A percentile compares a stretch with the other conserved stretches of the same genome.
Conservation (phyloP, 768 basidiomycete species). For the Astraeus odoratus region DNA sequence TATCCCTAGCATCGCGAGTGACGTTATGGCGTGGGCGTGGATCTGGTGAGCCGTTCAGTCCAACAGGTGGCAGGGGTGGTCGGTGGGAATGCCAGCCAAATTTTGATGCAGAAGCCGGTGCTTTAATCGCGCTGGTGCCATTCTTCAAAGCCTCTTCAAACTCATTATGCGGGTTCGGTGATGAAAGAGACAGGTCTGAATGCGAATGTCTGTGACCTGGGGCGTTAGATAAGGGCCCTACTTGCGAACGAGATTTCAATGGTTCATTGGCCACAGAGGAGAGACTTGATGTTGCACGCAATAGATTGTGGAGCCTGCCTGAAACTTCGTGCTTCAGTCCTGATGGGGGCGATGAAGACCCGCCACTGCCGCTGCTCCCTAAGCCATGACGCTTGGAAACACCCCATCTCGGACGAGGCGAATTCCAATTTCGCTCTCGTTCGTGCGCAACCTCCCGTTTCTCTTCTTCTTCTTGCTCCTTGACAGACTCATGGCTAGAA, state of each 20-base stretch:
- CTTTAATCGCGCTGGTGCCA: slow-evolving; percentile 9
- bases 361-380: slow-evolving; percentile 4
- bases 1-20: slow-evolving; percentile 6
- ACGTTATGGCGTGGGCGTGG: slow-evolving; percentile 3
- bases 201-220: slow-evolving; percentile 2
- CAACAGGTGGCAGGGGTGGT: slow-evolving; percentile 33
- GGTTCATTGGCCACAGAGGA: too few relatives aligned
- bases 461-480: slow-evolving; percentile 26
- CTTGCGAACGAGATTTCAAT: not conserved
- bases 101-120: slow-evolving; percentile 19
- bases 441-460: slow-evolving; percentile 36
- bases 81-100: slow-evolving; percentile 38
- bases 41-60: slow-evolving; percentile 23
- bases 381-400: slow-evolving; percentile 12
- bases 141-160: not conserved
- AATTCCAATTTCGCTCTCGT: slow-evolving; percentile 67
- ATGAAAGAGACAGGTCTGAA: slow-evolving; percentile 2
- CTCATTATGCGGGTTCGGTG: not conserved
- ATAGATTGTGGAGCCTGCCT: too few relatives aligned
- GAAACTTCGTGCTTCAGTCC: too few relatives aligned
- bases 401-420: slow-evolving; percentile 54
- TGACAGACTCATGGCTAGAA: slow-evolving; percentile 26
- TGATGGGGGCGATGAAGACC: slow-evolving; percentile 11
- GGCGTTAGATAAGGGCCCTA: not conserved
- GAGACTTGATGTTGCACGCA: too few relatives aligned